Base-by-base conservation (phyloP, 148 eudicot species). In the Arctostaphylos glauca region DNA sequence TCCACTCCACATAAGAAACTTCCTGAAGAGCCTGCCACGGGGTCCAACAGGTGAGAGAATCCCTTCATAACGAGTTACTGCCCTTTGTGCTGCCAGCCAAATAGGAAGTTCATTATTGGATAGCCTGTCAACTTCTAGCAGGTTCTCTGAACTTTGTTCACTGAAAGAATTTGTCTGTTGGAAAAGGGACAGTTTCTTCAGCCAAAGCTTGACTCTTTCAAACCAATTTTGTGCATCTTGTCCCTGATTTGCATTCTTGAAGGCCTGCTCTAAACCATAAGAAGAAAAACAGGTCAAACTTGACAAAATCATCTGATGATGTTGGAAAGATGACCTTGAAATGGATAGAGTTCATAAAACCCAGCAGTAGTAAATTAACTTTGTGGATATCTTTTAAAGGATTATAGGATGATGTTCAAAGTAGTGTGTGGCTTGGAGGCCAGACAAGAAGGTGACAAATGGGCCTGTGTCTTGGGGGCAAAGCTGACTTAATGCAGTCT, bases 51-150 rank as follows among this genome's bases (percentile, higher is more conserved):
- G 82, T 86, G 98, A 96, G 49, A 96, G 88, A 82, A 92, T 86
- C 76, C 96, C 98, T 90, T 96, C 98, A 82, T 96, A 96, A 76
- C 95, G 98, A 88, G 88, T 89, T 68, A 94, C 96, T 80, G 98
- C 98, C 88, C 87, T 92, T 77, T 96, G 93, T 78, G 98, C 98
- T 66, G 98, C 98, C 79, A 90, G 85, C 95, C 95, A 93, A 72
- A 95, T 90, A 80, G 97, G 96, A 77, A 93, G 85, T 58, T 91
- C 91, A 78, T 25, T 78, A 66, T 89, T 88, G 18, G 87, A 84
- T 78, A 86, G 70, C 9, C 84, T 84, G 75, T 91, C 93, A 82
- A 80, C 74, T 76, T 82, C 86, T 38, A 83, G 53, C 58, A 48
- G 47, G 19, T 85, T 77, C 79, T 91, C 88, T 55, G 84, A 76